phyloP scores from a whole-genome alignment of 495 filamentous ascomycete species.

The Aspergillus cristatus region DNA sequence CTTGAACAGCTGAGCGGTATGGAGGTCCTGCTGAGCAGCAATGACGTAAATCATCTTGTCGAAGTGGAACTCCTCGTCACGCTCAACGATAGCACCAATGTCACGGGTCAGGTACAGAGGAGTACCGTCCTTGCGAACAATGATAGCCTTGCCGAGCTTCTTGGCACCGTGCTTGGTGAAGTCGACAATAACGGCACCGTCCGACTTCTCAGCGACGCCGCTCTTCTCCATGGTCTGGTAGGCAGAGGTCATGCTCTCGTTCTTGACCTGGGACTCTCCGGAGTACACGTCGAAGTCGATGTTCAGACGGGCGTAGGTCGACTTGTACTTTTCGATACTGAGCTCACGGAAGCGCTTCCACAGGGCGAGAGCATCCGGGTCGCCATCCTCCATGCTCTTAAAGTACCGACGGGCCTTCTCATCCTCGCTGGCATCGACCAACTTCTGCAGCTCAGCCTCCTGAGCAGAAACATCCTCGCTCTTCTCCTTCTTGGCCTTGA shows the following conservation, averaged over 20 bases:
- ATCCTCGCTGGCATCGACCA: constrained; percentile 50
- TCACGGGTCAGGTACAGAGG: constrained; percentile 65
- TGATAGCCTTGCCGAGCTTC: constrained; percentile 59
- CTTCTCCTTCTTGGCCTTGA: constrained; percentile 44
- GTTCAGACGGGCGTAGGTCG: constrained; percentile 76
- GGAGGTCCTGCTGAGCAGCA: constrained; percentile 60
- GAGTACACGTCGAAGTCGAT: constrained; percentile 92
- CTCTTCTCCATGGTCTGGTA: constrained; percentile 55
- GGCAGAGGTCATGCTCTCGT: constrained; percentile 67
- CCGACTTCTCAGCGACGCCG: constrained; percentile 67
- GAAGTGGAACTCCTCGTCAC: constrained; percentile 54
- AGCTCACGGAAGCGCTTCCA: constrained; percentile 89
- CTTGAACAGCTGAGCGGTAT: constrained; percentile 64
- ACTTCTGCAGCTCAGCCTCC: constrained; percentile 40
- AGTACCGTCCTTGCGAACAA: constrained; percentile 60
- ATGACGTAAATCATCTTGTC: constrained; percentile 76
- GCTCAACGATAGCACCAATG: constrained; percentile 56
- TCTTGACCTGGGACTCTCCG: constrained; percentile 84
- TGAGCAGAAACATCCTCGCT: constrained; percentile 35
- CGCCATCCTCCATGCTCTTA: constrained; percentile 80
- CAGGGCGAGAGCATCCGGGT: constrained; percentile 62
- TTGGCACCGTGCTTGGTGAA: constrained; percentile 64
- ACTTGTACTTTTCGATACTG: constrained; percentile 76
- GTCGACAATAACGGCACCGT: constrained; percentile 85
- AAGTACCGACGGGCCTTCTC: constrained; percentile 72